These are phyloP conservation scores for Aureobasidium sp. DNA, from an alignment of 2,329 filamentous ascomycete species.

Conservation along the genomic window DNA sequence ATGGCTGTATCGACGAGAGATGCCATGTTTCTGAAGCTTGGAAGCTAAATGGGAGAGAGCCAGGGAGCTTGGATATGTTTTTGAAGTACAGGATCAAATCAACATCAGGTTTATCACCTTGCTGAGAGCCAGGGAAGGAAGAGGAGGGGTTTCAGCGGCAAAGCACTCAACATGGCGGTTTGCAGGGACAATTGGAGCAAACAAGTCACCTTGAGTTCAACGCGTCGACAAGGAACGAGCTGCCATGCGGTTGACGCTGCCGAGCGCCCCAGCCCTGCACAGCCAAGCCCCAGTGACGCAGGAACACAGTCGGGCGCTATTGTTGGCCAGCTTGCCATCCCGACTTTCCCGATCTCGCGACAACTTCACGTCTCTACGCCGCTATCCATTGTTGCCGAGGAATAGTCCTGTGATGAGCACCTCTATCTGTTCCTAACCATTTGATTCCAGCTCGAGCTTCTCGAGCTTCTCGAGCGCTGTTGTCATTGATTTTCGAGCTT, in stretches of 20 bases:
- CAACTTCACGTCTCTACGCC: background rate
- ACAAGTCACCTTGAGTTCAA: background rate
- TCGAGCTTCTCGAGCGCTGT: background rate
- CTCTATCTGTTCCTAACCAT: background rate
- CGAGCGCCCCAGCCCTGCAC: background rate
- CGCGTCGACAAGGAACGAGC: background rate
- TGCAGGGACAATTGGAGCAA: background rate
- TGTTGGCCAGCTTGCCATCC: conserved; percentile 7
- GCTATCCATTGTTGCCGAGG: background rate
- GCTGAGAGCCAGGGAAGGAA: background rate
- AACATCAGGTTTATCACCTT: background rate
- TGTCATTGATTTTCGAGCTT: background rate
- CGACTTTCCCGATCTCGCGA: conserved; percentile 11
- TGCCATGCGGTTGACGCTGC: conserved; percentile 13
- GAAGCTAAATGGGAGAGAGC: background rate
- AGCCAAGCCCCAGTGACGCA: conserved; percentile 1
- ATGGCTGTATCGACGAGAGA: conserved; percentile 14
- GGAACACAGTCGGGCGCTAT: background rate
- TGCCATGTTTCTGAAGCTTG: conserved; percentile 1
- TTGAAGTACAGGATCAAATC: background rate
- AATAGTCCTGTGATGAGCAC: background rate
- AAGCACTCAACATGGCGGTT: conserved; percentile 3
- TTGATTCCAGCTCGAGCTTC: background rate
- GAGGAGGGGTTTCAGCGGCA: conserved; percentile 8
- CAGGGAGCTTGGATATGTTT: background rate